Evolutionary conservation across 139 green algal species (phyloP), one percentile per base, ranked within the genome.

Genomic region (Picochlorum sp.): DNA sequence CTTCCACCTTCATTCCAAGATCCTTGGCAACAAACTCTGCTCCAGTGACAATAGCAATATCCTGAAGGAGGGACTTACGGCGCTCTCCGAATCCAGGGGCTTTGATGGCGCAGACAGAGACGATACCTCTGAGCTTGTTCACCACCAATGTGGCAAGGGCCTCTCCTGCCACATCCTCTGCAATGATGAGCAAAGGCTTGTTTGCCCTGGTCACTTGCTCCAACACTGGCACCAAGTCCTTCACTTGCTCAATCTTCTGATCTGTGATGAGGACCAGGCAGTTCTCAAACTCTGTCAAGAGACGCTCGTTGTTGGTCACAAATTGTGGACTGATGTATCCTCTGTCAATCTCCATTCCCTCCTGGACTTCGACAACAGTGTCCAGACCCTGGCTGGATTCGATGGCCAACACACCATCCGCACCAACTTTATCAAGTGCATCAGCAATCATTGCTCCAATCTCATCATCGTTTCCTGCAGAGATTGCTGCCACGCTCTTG

Each of bases 311-410:
- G 83, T 96, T 95, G 71, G 84, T 97, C 26, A 97, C 83, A 70
- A 98, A 97, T 76, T 98, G 91, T 13, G 92, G 93, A 24, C 82
- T 94, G 74, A 97, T 93, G 85, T 96, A 98, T 50, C 92, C 92
- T 68, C 92, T 82, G 82, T 98, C 93, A 57, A 98, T 96, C 72
- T 83, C 75, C 89, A 96, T 96, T 80, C 93, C 93, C 82, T 98
- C 92, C 69, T 95, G 82, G 21, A 96, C 89, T 37, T 95, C 88
- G 26, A 96, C 87, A 5, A 75, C 85, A 13, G 89, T 96, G 58
- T 96, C 89, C 58, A 91, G 74, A 23, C 58, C 65, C 74, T 83
- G 85, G 65, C 64, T 81, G 57, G 66, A 80, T 80, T 99, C 94
- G 62, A 98, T 98, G 64, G 84, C 89, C 44, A 98, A 84, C 74